Base-by-base conservation (phyloP, 208 protist genomes). In the Acanthamoeba castellanii region DNA sequence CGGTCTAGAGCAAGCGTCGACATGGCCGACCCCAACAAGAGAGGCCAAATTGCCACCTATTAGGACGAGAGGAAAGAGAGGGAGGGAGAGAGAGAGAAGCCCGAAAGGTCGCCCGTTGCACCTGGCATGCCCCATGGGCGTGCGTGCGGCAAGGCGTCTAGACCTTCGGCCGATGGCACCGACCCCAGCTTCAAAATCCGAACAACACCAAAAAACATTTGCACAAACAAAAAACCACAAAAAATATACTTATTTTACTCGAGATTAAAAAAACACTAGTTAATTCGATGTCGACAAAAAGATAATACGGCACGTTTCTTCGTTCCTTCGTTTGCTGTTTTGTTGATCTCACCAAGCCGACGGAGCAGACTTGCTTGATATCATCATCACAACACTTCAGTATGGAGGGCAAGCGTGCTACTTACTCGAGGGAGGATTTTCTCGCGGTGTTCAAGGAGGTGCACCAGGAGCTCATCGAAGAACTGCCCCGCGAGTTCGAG, bases 401-500 rank as follows among this genome's bases (percentile, higher is more conserved):
- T 11, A 66, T 66, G 59, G 59, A 66, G 59, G 59, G 59, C 22
- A 66, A 66, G 59, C 59, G 59, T 20, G 50, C 74, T 52, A 55
- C 74, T 18, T 84, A 42, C n/a, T 32, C 74, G 55, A 27, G 50
- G 20, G 55, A 89, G 11, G 27, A 89, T 16, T 89, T 89, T 37
- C 82, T 89, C 0, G 55, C 45, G 11, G 82, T 89, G n/a, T 89
- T 64, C 55, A 45, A 89, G 55, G 50, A 64, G 18, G 30, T 59
- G 11, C 55, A 34, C 34, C 7, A 30, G 82, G 82, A 89, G 82
- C 34, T 89, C 18, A 0, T 68, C 8, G 82, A 89, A 5, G 82
- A 89, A 14, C 82, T 89, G 32, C 82, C 82, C 11, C 9, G 16
- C 25, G 34, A 61, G n/a, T 89, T 47, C 55, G 82, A 89, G 88